Percentiles rank a stretch among this genome's conserved stretches.
Evolutionary conservation across 2,329 filamentous ascomycete species (phyloP).

Genomic region (Microcyclosporella mali): DNA sequence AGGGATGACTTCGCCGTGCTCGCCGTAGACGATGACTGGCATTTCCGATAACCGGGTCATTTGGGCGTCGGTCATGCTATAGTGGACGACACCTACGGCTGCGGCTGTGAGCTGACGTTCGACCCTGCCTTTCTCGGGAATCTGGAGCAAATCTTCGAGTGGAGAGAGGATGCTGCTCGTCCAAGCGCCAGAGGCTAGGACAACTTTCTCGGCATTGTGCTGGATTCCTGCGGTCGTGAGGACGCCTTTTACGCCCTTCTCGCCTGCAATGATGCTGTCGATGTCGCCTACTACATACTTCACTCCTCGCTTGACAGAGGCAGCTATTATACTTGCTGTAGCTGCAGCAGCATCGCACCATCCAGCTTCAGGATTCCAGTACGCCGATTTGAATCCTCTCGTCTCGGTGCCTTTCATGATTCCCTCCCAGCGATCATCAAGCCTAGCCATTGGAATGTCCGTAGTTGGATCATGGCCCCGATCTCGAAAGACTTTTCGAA

Average conservation of each 20-base stretch:
- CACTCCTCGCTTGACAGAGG: conserved; percentile 42
- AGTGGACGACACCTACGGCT: conserved; percentile 55
- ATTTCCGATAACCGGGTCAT: conserved; percentile 43
- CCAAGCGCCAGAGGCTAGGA: conserved; percentile 53
- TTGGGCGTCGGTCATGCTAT: conserved; percentile 47
- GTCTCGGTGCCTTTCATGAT: conserved; percentile 36
- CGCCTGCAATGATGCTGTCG: conserved; percentile 38
- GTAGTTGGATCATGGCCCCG: conserved; percentile 38
- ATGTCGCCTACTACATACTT: conserved; percentile 41
- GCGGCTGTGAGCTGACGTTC: conserved; percentile 52
- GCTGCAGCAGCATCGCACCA: conserved; percentile 49
- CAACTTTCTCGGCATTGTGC: conserved; percentile 47
- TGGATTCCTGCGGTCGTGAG: conserved; percentile 41
- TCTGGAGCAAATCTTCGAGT: conserved; percentile 38
- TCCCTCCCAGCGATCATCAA: conserved; percentile 37
- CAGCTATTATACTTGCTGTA: conserved; percentile 39
- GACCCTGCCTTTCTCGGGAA: conserved; percentile 42
- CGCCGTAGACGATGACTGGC: conserved; percentile 50
- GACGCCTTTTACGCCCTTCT: conserved; percentile 39
- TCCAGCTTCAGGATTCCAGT: conserved; percentile 47
- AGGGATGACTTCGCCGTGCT: conserved; percentile 44
- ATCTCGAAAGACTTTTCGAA: conserved; percentile 49
- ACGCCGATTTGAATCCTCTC: conserved; percentile 37
- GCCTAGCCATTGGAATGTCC: conserved; percentile 40
- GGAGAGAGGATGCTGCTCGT: conserved; percentile 50